Evolutionary conservation across 441 rosid genomes (phyloP).

Genomic region (Adansonia grandidieri): DNA sequence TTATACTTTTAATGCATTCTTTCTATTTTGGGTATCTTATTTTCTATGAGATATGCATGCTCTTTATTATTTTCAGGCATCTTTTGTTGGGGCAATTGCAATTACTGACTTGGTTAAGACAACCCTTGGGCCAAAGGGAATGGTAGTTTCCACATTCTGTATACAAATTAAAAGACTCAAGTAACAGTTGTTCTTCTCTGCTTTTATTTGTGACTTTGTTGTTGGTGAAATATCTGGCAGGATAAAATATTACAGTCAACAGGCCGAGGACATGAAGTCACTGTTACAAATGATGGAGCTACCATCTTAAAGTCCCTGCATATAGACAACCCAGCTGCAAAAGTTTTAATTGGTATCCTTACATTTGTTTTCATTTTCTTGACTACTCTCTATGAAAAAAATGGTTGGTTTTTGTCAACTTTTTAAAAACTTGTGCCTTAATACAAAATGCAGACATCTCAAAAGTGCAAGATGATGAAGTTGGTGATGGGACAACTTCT

Average conservation of each 20-base stretch:
- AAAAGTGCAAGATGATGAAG: conserved; percentile 99
- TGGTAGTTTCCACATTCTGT: conserved; percentile 50
- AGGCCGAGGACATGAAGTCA: conserved; percentile 75
- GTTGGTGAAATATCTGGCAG: conserved; percentile 37
- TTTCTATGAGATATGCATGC: background rate
- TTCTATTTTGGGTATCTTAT: background rate
- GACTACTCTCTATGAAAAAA: background rate
- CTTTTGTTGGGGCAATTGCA: conserved; percentile 93
- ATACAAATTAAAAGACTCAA: background rate
- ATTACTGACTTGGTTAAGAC: conserved; percentile 88
- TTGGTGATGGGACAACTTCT: conserved; percentile 98
- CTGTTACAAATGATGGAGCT: conserved; percentile 96
- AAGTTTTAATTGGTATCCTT: conserved; percentile 89
- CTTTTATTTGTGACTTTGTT: conserved; percentile 12
- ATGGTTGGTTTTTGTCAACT: background rate
- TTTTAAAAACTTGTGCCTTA: conserved; percentile 29
- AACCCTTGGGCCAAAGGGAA: conserved; percentile 95
- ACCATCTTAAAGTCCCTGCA: conserved; percentile 91
- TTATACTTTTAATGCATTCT: background rate
- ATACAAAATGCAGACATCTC: conserved; percentile 62
- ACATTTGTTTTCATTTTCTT: background rate
- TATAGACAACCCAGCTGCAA: conserved; percentile 93
- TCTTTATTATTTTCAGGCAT: conserved; percentile 50
- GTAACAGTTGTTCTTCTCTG: background rate
- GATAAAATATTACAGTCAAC: conserved; percentile 95